A percentile compares a stretch with the other conserved stretches of the same genome.
Conservation (phyloP, 2,329 filamentous ascomycete genomes). For the Lachnellula subtilissima region DNA sequence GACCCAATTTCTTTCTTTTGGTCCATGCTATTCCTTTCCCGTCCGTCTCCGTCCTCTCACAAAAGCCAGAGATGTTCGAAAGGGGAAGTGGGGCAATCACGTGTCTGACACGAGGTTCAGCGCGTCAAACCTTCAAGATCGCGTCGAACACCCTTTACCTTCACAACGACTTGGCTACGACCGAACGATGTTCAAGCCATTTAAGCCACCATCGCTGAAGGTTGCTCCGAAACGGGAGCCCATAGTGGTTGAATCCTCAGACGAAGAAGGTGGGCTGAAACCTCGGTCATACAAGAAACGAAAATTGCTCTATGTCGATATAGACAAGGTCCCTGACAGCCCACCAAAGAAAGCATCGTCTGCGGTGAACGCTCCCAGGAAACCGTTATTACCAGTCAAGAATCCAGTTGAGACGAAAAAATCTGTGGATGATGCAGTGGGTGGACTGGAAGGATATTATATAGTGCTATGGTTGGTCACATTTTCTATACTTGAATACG, state of each 20-base stretch:
- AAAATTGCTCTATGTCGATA: conserved; percentile 22
- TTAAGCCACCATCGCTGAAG: conserved; percentile 29
- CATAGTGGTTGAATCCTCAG: conserved; percentile 13
- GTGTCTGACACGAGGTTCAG: neutral
- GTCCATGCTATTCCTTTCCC: too few relatives aligned
- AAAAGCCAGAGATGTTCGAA: neutral
- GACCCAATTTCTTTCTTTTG: too few relatives aligned
- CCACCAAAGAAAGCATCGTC: conserved; percentile 16
- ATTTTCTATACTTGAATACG: neutral
- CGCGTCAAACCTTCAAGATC: neutral
- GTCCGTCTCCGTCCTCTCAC: neutral
- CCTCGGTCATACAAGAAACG: conserved; percentile 26
- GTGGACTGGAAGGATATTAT: conserved; percentile 29
- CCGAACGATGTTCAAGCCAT: conserved; percentile 31
- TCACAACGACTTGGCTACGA: neutral
- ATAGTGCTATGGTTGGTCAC: conserved; percentile 29
- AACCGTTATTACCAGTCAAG: conserved; percentile 28
- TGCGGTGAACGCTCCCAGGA: conserved; percentile 25
- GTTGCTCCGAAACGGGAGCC: conserved; percentile 11
- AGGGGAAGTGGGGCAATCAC: neutral
- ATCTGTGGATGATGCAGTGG: neutral
- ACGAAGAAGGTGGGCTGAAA: conserved; percentile 16
- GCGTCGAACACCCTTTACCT: neutral
- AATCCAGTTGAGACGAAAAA: conserved; percentile 19
- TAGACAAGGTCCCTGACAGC: conserved; percentile 15